Percentiles rank a stretch among this genome's conserved stretches.
Conservation (phyloP, 2,329 filamentous ascomycete species). For the Coniochaeta sp. region DNA sequence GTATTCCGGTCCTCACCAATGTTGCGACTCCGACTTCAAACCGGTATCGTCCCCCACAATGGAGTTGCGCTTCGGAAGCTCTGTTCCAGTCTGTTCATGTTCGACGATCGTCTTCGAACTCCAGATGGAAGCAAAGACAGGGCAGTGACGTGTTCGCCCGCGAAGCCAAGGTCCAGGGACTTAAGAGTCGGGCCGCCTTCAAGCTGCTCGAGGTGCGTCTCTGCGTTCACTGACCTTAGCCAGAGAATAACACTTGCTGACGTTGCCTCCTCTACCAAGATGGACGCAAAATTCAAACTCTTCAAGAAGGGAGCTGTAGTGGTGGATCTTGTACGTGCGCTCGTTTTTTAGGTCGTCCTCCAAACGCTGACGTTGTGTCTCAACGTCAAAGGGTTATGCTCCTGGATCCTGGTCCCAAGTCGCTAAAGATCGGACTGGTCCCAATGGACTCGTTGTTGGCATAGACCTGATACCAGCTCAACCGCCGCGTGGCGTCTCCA, state of each 20-base stretch:
- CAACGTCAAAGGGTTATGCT: conserved; percentile 57
- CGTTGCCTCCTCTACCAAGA: conserved; percentile 35
- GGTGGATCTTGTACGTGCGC: conserved; percentile 56
- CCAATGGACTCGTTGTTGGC: conserved; percentile 73
- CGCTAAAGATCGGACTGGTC: conserved; percentile 69
- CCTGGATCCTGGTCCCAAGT: conserved; percentile 73
- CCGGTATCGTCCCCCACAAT: no score
- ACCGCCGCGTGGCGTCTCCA: conserved; percentile 84
- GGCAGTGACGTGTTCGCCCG: conserved; percentile 62
- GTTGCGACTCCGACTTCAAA: neutral
- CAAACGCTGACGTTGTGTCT: neutral
- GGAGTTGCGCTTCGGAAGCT: neutral
- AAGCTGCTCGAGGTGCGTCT: conserved; percentile 78
- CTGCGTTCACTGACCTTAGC: neutral
- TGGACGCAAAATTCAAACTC: conserved; percentile 73
- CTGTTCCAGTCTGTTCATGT: neutral
- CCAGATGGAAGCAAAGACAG: conserved; percentile 77
- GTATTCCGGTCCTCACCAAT: neutral
- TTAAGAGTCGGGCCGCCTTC: conserved; percentile 89
- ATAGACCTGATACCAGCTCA: conserved; percentile 92
- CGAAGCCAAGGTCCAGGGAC: conserved; percentile 67
- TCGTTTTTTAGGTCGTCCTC: neutral
- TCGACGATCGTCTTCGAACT: conserved; percentile 44
- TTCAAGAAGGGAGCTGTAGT: conserved; percentile 79
- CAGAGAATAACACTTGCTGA: neutral